Percentiles rank a stretch among this genome's conserved stretches.
Evolutionary conservation across 768 basidiomycete genomes (phyloP).

Genomic region (Macrolepiota albuminosa): DNA sequence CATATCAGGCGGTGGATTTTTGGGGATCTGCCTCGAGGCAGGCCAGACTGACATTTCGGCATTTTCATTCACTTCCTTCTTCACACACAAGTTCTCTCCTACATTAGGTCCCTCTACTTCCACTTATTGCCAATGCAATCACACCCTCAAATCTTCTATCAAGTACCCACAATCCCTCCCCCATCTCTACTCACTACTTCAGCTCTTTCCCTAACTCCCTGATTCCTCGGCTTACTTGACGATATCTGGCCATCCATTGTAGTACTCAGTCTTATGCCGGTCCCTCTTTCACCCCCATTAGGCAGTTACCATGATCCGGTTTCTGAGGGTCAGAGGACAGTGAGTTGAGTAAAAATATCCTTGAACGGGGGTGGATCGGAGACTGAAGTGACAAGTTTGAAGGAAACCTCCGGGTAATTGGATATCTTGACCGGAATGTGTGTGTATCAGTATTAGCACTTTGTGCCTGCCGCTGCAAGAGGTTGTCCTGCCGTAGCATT

Average conservation of each 20-base stretch:
- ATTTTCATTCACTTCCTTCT: slow-evolving; percentile 7
- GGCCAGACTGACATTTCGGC: slow-evolving; percentile 14
- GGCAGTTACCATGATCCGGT: slow-evolving; percentile 38
- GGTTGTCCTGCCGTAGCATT: slow-evolving; percentile 12
- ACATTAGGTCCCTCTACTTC: slow-evolving; percentile 7
- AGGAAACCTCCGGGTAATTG: slow-evolving; percentile 10
- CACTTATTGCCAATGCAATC: neutral
- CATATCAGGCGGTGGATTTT: slow-evolving; percentile 10
- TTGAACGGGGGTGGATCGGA: neutral
- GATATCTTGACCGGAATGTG: neutral
- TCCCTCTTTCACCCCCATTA: slow-evolving; percentile 26
- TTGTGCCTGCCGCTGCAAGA: slow-evolving; percentile 15
- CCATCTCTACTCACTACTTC: neutral
- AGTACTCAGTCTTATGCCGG: slow-evolving; percentile 8
- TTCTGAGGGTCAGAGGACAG: slow-evolving; percentile 24
- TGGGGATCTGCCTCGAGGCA: slow-evolving; percentile 21
- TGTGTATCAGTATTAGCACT: slow-evolving; percentile 6
- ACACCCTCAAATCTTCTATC: neutral
- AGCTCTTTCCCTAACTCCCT: neutral
- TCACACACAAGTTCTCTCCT: slow-evolving; percentile 12
- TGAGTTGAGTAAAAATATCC: neutral
- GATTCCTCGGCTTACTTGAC: neutral
- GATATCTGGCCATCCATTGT: slow-evolving; percentile 1
- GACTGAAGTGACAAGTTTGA: neutral
- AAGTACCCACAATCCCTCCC: neutral